Percentiles rank a stretch among this genome's conserved stretches.
phyloP scores from a whole-genome alignment of 176 grass and related monocot genomes.

The Urochloa ruziziensis region DNA sequence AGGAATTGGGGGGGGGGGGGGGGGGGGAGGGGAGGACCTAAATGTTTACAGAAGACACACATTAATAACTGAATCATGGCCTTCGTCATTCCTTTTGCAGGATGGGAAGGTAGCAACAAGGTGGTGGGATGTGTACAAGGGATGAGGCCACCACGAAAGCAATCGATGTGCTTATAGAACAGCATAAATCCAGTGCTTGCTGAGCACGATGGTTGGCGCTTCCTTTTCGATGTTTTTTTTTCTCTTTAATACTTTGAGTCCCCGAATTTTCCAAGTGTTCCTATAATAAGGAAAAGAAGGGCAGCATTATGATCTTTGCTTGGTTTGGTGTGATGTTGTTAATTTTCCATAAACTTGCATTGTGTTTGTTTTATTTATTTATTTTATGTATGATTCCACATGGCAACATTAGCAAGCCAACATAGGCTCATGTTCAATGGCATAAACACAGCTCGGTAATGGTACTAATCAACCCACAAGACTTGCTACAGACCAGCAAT shows the following conservation, averaged over 20 bases:
- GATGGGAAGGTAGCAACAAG: constrained; percentile 59
- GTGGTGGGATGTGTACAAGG: constrained; percentile 39
- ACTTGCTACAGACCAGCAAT: not conserved
- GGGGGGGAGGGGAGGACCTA: too few species aligned
- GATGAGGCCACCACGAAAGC: constrained; percentile 46
- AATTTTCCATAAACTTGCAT: not conserved
- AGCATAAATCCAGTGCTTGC: not conserved
- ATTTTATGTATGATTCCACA: not conserved
- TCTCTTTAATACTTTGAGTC: not conserved
- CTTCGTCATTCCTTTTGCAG: constrained; percentile 19
- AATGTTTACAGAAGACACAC: not conserved
- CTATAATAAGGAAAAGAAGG: constrained; percentile 6
- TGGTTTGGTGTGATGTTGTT: not conserved
- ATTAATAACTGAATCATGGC: constrained; percentile 8
- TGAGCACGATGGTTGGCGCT: not conserved
- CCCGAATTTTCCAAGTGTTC: not conserved
- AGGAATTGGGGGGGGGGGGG: not conserved
- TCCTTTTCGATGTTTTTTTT: not conserved
- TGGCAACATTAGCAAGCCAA: not conserved
- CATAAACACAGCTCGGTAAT: not conserved
- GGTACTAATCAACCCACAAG: not conserved
- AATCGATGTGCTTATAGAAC: constrained; percentile 48
- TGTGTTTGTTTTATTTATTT: not conserved
- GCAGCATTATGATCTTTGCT: not conserved
- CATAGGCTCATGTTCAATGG: not conserved